phyloP scores from a whole-genome alignment of 116 monocot genomes.

The Thalassia testudinum region DNA sequence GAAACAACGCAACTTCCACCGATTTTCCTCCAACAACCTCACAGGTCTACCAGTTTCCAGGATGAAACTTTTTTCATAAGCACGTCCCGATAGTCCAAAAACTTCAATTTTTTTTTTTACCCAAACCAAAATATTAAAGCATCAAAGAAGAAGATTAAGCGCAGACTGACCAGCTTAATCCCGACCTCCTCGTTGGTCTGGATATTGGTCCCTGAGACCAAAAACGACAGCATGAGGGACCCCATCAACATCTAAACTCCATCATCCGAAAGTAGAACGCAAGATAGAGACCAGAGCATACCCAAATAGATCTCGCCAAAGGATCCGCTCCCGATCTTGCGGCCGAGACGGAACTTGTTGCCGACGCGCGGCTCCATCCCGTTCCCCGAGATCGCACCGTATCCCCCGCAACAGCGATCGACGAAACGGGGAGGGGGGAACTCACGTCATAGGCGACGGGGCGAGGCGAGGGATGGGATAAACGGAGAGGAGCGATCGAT shows the following conservation, averaged over 20 bases:
- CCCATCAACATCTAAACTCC: no score
- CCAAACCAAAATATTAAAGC: no score
- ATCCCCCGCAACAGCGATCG: background rate
- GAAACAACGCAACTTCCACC: no score
- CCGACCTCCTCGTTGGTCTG: slow-evolving; percentile 94
- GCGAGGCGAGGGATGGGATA: background rate
- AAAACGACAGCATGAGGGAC: background rate
- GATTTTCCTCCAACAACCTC: no score
- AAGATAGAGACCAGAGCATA: slow-evolving; percentile 1
- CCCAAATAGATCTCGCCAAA: slow-evolving; percentile 60
- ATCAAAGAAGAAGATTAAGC: slow-evolving; percentile 1
- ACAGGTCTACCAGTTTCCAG: no score
- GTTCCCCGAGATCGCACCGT: background rate
- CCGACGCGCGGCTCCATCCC: slow-evolving; percentile 78
- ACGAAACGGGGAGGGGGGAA: background rate
- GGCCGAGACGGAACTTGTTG: slow-evolving; percentile 63
- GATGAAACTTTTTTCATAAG: no score
- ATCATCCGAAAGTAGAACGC: background rate
- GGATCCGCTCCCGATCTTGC: slow-evolving; percentile 83
- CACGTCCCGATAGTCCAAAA: no score
- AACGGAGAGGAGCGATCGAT: background rate
- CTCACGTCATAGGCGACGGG: background rate
- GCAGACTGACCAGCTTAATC: slow-evolving; percentile 70
- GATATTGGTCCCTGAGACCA: slow-evolving; percentile 58
- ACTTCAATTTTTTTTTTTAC: no score